Evolutionary conservation across 2,329 filamentous ascomycete genomes (phyloP).

Genomic region (Epichloe amarillans): DNA sequence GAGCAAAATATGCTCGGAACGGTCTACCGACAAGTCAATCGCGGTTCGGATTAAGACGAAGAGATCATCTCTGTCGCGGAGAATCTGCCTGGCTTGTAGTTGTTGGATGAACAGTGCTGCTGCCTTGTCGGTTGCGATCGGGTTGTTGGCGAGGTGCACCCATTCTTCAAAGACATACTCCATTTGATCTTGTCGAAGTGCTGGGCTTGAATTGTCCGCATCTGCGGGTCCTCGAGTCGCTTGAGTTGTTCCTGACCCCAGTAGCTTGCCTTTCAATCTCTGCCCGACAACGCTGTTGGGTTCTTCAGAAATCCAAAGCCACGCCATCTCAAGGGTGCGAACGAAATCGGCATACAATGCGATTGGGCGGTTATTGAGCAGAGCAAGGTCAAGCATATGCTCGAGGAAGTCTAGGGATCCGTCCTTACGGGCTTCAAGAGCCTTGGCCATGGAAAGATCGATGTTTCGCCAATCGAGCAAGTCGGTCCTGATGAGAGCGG

Average conservation of each 20-base stretch:
- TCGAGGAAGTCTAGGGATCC: constrained; percentile 69
- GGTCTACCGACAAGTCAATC: constrained; percentile 64
- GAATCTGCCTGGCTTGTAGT: constrained; percentile 58
- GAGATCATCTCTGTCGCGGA: constrained; percentile 64
- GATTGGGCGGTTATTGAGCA: constrained; percentile 65
- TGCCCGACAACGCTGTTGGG: constrained; percentile 50
- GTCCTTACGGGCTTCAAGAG: constrained; percentile 56
- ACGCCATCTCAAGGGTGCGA: constrained; percentile 66
- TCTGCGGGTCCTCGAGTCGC: constrained; percentile 33
- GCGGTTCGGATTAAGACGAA: constrained; percentile 68
- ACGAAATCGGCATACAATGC: constrained; percentile 79
- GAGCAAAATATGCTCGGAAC: constrained; percentile 60
- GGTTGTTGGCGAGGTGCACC: constrained; percentile 68
- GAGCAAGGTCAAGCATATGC: constrained; percentile 61
- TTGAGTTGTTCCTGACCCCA: constrained; percentile 27
- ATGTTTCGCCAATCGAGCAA: constrained; percentile 51
- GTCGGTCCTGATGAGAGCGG: constrained; percentile 44
- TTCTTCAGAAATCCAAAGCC: constrained; percentile 67
- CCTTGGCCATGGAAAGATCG: constrained; percentile 59
- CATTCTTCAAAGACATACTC: constrained; percentile 96
- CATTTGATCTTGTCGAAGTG: constrained; percentile 63
- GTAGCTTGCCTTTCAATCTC: constrained; percentile 53
- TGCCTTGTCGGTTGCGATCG: constrained; percentile 60
- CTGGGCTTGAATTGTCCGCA: constrained; percentile 28
- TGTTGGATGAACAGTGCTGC: constrained; percentile 70